Base-by-base conservation (phyloP, 2,329 filamentous ascomycete genomes). In the Fusarium sp. region DNA sequence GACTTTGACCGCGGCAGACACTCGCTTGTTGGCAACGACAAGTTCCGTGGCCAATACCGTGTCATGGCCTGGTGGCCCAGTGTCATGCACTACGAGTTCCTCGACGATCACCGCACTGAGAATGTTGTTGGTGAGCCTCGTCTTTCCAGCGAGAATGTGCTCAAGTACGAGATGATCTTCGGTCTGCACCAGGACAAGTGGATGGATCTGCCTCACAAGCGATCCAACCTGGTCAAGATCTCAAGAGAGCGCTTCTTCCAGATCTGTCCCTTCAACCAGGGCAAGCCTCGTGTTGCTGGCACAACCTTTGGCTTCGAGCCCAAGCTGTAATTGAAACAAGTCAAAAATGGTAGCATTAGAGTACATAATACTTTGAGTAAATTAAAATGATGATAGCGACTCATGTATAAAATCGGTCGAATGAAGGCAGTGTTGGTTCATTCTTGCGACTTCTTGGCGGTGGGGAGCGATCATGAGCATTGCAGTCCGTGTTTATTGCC, bases 161-260 rank as follows among this genome's bases (percentile, higher is more conserved):
- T 94, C 61, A 88, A 88, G 62, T 94, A 94, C 76, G 92, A 94
- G 73, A 86, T 92, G 60, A 87, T 90, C 55, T 90, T 92, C 72
- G 92, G 92, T 2, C 90, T 94, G 72, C 87, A 88, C 19, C 84
- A 94, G 36, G 88, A 91, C 72, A 91, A 91, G 79, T 89, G 91
- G 69, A 88, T 93, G 68, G 91, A 93, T 70, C 78, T 93, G 67
- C 89, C 89, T 15, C 88, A 92, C 73, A 93, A 93, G 83, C 84
- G 91, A 36, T 89, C 89, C 59, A 90, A 89, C 4, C 84, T 92
- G 45, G 86, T 92, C 76, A 83, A 84, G 65, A 90, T 89, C 72
- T 87, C 86, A 44, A 80, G 90, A 11, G 88, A 90, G 76, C 84
- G 89, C 63, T 92, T 92, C 82, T 92, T 92, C 79, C 89, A 91